These are phyloP conservation scores for Colletotrichum trifolii DNA, from an alignment of 2,329 filamentous ascomycete species.

Conservation along the genomic window DNA sequence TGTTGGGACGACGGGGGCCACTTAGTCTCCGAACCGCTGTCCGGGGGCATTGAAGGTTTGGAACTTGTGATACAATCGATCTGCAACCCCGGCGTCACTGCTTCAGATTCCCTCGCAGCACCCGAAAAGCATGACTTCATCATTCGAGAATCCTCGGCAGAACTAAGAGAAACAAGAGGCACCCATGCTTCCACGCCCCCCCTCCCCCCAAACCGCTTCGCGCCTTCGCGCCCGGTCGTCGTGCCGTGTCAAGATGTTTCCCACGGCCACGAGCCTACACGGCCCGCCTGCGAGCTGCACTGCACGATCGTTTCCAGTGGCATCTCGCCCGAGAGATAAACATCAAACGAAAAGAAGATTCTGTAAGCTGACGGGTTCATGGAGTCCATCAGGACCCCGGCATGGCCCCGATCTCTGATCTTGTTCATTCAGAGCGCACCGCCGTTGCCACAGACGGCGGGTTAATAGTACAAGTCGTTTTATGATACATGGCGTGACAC, in stretches of 20 bases:
- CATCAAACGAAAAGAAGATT: slow-evolving; percentile 18
- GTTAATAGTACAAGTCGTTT: slow-evolving; percentile 29
- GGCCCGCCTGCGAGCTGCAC: slow-evolving; percentile 12
- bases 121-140: slow-evolving; percentile 15
- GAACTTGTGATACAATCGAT: slow-evolving; percentile 31
- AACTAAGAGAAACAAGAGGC: slow-evolving; percentile 10
- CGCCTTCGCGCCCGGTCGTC: slow-evolving; percentile 2
- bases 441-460: not conserved
- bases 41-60: slow-evolving; percentile 28
- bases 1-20: slow-evolving; percentile 27
- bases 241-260: slow-evolving; percentile 18
- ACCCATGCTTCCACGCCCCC: not conserved
- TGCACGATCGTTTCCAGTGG: slow-evolving; percentile 20
- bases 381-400: slow-evolving; percentile 16
- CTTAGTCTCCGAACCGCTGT: slow-evolving; percentile 15
- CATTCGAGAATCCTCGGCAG: slow-evolving; percentile 23
- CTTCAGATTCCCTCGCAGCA: slow-evolving; percentile 19
- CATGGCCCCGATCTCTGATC: slow-evolving; percentile 1
- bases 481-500: slow-evolving; percentile 31
- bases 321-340: slow-evolving; percentile 12
- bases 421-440: not conserved
- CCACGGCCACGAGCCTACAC: not conserved
- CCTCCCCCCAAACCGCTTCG: no score
- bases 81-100: slow-evolving; percentile 35
- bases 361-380: slow-evolving; percentile 21